Percentiles rank a stretch among this genome's conserved stretches.
phyloP scores from a whole-genome alignment of 768 basidiomycete genomes.

The Hemileccinum impolitum region DNA sequence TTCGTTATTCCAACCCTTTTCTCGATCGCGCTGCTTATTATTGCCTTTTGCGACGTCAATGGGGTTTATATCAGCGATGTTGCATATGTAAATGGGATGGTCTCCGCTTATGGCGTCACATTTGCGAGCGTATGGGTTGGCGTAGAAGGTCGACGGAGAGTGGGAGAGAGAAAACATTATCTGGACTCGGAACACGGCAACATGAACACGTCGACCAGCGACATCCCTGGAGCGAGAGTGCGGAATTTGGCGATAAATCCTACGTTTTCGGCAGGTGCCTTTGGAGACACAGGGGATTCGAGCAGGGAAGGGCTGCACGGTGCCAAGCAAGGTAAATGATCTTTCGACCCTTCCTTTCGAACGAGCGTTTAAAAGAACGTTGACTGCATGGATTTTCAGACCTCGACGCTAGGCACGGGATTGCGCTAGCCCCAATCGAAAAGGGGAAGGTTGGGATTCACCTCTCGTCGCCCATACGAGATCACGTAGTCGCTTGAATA shows the following conservation, averaged over 20 bases:
- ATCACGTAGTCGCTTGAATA: no score
- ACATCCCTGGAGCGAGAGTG: no score
- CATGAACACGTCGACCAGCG: neutral
- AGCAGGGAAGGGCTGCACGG: no score
- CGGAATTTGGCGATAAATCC: neutral
- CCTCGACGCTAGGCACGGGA: no score
- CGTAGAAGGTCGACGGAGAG: neutral
- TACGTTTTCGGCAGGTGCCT: neutral
- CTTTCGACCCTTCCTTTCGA: no score
- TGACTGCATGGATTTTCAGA: no score
- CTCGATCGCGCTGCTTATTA: slow-evolving; percentile 8
- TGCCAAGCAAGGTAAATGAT: no score
- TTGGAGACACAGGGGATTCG: no score
- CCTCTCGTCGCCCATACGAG: no score
- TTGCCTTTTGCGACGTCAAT: neutral
- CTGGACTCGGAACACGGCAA: neutral
- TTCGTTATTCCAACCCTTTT: slow-evolving; percentile 29
- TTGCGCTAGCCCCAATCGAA: no score
- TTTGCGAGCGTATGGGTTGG: slow-evolving; percentile 11
- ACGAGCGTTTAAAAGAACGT: no score
- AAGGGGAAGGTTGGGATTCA: no score
- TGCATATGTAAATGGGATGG: neutral
- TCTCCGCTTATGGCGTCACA: slow-evolving; percentile 1
- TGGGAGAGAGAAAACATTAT: neutral
- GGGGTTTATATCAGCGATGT: neutral